phyloP scores from a whole-genome alignment of 768 basidiomycete species.

The Boletus rubescentipes region DNA sequence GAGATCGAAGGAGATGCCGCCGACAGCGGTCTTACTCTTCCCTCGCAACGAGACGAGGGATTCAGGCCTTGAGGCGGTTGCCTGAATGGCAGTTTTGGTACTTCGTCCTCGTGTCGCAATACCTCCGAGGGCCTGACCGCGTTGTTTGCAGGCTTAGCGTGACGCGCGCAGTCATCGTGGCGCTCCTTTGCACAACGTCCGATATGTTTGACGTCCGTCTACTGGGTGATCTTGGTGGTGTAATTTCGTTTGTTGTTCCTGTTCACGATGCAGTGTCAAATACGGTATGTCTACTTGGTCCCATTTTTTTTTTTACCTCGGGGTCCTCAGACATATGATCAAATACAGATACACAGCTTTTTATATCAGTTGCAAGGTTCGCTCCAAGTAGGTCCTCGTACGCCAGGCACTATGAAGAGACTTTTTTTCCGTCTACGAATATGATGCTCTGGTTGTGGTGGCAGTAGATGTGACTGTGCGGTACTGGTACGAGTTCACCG shows the following conservation, averaged over 20 bases:
- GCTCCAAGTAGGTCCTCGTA: slow-evolving; percentile 48
- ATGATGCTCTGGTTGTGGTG: slow-evolving; percentile 13
- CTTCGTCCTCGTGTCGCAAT: slow-evolving; percentile 12
- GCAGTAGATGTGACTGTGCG: slow-evolving; percentile 19
- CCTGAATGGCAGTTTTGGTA: slow-evolving; percentile 98
- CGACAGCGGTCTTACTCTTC: slow-evolving; percentile 56
- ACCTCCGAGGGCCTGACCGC: slow-evolving; percentile 1
- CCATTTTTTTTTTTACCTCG: slow-evolving; percentile 4
- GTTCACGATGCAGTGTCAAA: slow-evolving; percentile 93
- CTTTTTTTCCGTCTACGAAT: slow-evolving; percentile 8
- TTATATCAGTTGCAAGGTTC: slow-evolving; percentile 90
- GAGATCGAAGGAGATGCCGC: slow-evolving; percentile 92
- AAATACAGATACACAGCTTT: slow-evolving; percentile 98
- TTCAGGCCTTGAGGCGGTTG: slow-evolving; percentile 90
- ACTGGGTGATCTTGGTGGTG: slow-evolving; percentile 97
- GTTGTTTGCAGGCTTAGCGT: slow-evolving; percentile 71
- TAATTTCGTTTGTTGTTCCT: slow-evolving; percentile 97
- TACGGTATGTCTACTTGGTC: slow-evolving; percentile 63
- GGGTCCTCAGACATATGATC: slow-evolving; percentile 85
- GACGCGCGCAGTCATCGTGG: slow-evolving; percentile 84
- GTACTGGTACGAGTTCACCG: slow-evolving; percentile 30
- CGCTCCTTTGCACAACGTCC: slow-evolving; percentile 78
- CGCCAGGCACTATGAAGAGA: slow-evolving; percentile 3
- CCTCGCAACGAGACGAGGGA: slow-evolving; percentile 81
- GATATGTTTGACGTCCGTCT: slow-evolving; percentile 90